These are phyloP conservation scores for Acacia confusa DNA, from an alignment of 306 rosid genomes.

Conservation along the genomic window DNA sequence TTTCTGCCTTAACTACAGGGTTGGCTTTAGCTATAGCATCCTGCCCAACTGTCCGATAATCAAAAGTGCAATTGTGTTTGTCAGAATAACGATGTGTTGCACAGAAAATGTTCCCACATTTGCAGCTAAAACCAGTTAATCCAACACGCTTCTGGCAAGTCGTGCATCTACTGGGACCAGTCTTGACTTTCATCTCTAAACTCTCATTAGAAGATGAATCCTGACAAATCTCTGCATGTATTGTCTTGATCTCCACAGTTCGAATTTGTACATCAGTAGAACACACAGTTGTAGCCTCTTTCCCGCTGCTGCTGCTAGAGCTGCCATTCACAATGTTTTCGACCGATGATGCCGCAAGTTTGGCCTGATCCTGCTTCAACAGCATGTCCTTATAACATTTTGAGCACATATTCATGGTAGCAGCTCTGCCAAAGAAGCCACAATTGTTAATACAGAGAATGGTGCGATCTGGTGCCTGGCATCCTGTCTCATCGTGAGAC, in stretches of 20 bases:
- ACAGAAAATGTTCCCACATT: constrained; percentile 67
- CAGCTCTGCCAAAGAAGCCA: constrained; percentile 78
- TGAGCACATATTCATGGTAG: constrained; percentile 87
- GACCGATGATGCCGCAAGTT: constrained; percentile 61
- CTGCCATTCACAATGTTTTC: constrained; percentile 61
- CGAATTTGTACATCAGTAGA: constrained; percentile 41
- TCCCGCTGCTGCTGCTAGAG: constrained; percentile 36
- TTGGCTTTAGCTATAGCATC: constrained; percentile 80
- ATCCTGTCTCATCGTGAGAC: constrained; percentile 76
- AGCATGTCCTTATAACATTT: constrained; percentile 75
- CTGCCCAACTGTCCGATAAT: constrained; percentile 57
- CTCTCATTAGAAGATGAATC: constrained; percentile 43
- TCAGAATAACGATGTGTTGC: constrained; percentile 70
- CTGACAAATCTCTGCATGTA: constrained; percentile 34
- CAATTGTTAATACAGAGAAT: constrained; percentile 76
- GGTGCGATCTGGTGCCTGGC: constrained; percentile 72
- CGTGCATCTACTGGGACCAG: constrained; percentile 57
- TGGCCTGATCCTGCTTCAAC: constrained; percentile 74
- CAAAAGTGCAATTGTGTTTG: constrained; percentile 65
- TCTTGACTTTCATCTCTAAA: constrained; percentile 46
- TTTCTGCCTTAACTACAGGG: constrained; percentile 74
- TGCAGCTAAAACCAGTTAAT: constrained; percentile 78
- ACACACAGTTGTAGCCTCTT: constrained; percentile 40
- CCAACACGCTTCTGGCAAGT: constrained; percentile 74
- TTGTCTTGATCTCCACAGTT: constrained; percentile 36